Evolutionary conservation across 2,329 filamentous ascomycete genomes (phyloP), one percentile per base, ranked within the genome.

Genomic region (Fusarium oxysporum): DNA sequence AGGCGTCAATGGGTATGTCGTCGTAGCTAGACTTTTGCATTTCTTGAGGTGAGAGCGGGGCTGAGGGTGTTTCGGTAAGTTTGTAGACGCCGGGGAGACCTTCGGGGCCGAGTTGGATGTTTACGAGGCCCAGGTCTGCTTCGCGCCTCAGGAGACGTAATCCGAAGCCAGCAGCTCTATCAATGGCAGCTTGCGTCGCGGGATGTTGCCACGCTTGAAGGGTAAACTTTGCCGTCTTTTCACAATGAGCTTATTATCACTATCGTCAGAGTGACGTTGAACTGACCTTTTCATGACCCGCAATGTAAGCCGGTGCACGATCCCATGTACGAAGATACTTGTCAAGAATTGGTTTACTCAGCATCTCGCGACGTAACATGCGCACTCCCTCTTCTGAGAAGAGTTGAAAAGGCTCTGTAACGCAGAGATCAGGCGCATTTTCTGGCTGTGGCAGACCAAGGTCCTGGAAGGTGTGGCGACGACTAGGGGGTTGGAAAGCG

Each of bases 1-100:
- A 73, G 4, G 48, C 55, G 10, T 70, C 68, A 23, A 70, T 38
- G 10, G 57, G 62, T 44, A 62, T 32, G 5, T 62, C 25, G 19
- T 62, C 62, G 19, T 45, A 65, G 44, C 13, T 28, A 3, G 62
- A 65, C 25, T 50, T 65, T 35, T 44, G 57, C 32, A 41, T 60
- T 3, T 32, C 21, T 8, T 21, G 35, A 1, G 28, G 57, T 11
- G 57, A 41, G 7, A 60, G n/a, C 1, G 57, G 57, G 2, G 57
- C 25, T 9, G 45, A 54, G 2, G 57, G 57, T 2, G 11, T 30
- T 16, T 60, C 57, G 8, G 47, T 54, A 8, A 60, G 57, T 2
- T 54, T 60, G n/a, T 60, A 60, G 17, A 60, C 57, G 21, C 57
- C 57, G 14, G 47, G 12, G 14, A 60, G 17, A 14, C 57, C 57